Conservation (phyloP, 2,329 filamentous ascomycete species). For the Calonectria montana region DNA sequence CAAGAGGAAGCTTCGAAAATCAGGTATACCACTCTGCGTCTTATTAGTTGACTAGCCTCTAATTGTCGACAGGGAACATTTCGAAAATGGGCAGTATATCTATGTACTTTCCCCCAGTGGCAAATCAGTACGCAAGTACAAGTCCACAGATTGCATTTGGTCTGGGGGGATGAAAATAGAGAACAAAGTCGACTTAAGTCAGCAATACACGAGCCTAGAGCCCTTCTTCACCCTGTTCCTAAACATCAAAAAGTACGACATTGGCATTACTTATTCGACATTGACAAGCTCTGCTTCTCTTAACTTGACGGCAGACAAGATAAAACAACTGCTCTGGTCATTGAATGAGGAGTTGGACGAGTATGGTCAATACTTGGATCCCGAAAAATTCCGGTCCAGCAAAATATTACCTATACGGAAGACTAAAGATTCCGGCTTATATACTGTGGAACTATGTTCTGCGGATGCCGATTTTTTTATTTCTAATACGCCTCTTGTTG, state of each 20-base stretch:
- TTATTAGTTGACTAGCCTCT: too few species aligned
- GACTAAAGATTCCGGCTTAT: background rate
- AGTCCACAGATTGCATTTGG: conserved; percentile 31
- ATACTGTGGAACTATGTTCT: conserved; percentile 28
- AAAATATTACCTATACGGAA: conserved; percentile 26
- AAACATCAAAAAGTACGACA: conserved; percentile 21
- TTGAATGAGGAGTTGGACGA: conserved; percentile 32
- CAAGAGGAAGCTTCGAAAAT: background rate
- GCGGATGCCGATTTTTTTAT: conserved; percentile 33
- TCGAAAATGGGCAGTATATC: conserved; percentile 22
- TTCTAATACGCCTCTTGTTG: conserved; percentile 30
- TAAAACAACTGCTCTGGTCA: conserved; percentile 25
- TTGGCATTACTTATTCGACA: conserved; percentile 27
- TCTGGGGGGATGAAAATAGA: conserved; percentile 31
- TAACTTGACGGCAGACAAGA: background rate
- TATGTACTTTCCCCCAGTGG: conserved; percentile 17
- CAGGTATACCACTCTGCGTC: background rate
- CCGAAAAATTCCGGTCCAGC: conserved; percentile 19
- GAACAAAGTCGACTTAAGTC: conserved; percentile 32
- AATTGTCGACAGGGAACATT: background rate
- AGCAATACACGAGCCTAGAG: conserved; percentile 32
- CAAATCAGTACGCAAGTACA: conserved; percentile 28
- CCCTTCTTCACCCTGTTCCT: conserved; percentile 35
- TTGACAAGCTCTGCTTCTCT: conserved; percentile 16
- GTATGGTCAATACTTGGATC: conserved; percentile 33